Evolutionary conservation across 176 grass and related monocot genomes (phyloP), one percentile per base, ranked within the genome.

Genomic region (Rhynchospora breviuscula): DNA sequence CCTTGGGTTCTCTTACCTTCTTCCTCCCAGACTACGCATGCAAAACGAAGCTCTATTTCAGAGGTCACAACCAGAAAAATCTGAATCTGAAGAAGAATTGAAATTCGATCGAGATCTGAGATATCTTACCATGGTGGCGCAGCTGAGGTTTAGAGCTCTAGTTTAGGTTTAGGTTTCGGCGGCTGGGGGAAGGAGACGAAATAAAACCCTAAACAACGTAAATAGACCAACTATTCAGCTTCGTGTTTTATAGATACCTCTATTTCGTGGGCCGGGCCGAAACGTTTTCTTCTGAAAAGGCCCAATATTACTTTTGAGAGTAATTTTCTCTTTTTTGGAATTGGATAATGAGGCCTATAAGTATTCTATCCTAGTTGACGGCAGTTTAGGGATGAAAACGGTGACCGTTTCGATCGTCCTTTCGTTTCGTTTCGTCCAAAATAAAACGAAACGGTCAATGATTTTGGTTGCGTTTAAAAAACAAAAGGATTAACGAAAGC

Each of bases 1-100:
- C 93, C 88, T 96, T 96, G 54, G 93, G 87, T 63, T 92, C 90
- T 62, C 90, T 82, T 0, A 79, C 90, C 90, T 92, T 93, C 90
- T 87, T 93, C 85, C 89, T 91, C 53, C 92, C 88, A 54, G 93
- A 93, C 93, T 97, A 46, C 68, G 21, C 59, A 14, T 31, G 9
- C 48, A 67, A 63, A 81, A 7, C n/a, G 8, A 48, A 46, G 12
- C 1, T 29, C 26, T 29, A 6, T 49, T 61, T 15, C 40, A 70
- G 25, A 64, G 17, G 10, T 31, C 63, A 79, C 21, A 5, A 76
- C 22, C 1, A 6, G 18, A 31, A 9, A 35, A 62, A n/a, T n/a
- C n/a, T 49, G 26, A 29, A n/a, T n/a, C 13, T 19, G 13, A 35
- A 62, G 12, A 73, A 73, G 8, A 74, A 82, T 26, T 17, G 10